phyloP scores from a whole-genome alignment of 495 filamentous ascomycete species.

The Chlorociboria aeruginascens region DNA sequence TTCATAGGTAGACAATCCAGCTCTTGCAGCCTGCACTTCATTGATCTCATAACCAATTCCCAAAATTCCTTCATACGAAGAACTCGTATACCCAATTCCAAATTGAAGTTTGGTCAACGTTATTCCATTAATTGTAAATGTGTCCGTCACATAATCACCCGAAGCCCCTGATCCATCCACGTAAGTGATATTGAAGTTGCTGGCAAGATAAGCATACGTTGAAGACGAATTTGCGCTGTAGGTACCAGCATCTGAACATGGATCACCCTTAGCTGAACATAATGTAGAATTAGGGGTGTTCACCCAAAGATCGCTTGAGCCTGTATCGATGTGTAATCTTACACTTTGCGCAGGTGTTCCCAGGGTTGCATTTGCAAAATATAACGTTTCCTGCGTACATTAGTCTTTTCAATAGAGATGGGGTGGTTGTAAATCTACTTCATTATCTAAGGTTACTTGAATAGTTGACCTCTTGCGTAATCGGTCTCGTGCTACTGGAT shows the following conservation, averaged over 20 bases:
- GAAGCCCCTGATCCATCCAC: slow-evolving; percentile 70
- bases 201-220: slow-evolving; percentile 65
- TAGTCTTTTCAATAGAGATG: background rate
- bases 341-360: slow-evolving; percentile 57
- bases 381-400: slow-evolving; percentile 42
- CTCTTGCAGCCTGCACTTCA: slow-evolving; percentile 62
- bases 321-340: slow-evolving; percentile 66
- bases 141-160: slow-evolving; percentile 81
- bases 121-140: slow-evolving; percentile 50
- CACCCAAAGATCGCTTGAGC: slow-evolving; percentile 84
- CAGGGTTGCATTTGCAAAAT: slow-evolving; percentile 59
- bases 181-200: slow-evolving; percentile 84
- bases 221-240: slow-evolving; percentile 66
- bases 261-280: slow-evolving; percentile 33
- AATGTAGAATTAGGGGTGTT: slow-evolving; percentile 54
- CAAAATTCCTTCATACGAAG: slow-evolving; percentile 66
- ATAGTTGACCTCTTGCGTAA: slow-evolving; percentile 32
- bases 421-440: slow-evolving; percentile 22
- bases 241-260: slow-evolving; percentile 49
- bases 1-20: slow-evolving; percentile 48
- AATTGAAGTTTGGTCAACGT: slow-evolving; percentile 63
- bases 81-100: slow-evolving; percentile 69
- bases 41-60: slow-evolving; percentile 83
- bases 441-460: slow-evolving; percentile 34
- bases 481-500: slow-evolving; percentile 31